A percentile compares a stretch with the other conserved stretches of the same genome.
Evolutionary conservation across 2,329 filamentous ascomycete species (phyloP).

Genomic region (Fusarium torulosum): DNA sequence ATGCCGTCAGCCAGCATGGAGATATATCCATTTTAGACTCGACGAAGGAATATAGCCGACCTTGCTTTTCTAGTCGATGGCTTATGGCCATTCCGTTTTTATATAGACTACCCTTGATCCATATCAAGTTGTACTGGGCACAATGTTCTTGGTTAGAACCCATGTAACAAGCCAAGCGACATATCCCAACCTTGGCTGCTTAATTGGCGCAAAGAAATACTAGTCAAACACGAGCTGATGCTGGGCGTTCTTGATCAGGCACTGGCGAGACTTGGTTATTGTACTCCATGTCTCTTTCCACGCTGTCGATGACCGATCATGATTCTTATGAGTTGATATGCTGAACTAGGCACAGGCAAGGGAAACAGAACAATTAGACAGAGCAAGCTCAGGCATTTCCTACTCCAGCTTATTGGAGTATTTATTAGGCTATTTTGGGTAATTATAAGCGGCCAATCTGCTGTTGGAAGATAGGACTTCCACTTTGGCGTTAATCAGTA

Average conservation of each 20-base stretch:
- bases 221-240: neutral
- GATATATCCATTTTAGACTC: neutral
- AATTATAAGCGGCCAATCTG: slow-evolving; percentile 1
- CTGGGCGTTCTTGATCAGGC: neutral
- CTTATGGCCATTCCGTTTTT: slow-evolving; percentile 5
- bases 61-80: slow-evolving; percentile 12
- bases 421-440: slow-evolving; percentile 10
- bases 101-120: neutral
- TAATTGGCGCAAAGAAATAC: neutral
- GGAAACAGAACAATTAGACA: slow-evolving; percentile 27
- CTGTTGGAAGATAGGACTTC: slow-evolving; percentile 3
- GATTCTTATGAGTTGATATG: slow-evolving; percentile 18
- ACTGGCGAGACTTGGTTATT: slow-evolving; percentile 3
- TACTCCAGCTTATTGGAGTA: slow-evolving; percentile 1
- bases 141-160: neutral
- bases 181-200: neutral
- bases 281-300: neutral
- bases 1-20: slow-evolving; percentile 1
- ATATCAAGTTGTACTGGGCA: neutral
- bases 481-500: slow-evolving; percentile 19
- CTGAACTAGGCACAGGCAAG: neutral
- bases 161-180: neutral
- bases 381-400: neutral
- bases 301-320: slow-evolving; percentile 5
- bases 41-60: neutral